phyloP scores from a whole-genome alignment of 2,329 filamentous ascomycete genomes.

The Parafenestella ontariensis region DNA sequence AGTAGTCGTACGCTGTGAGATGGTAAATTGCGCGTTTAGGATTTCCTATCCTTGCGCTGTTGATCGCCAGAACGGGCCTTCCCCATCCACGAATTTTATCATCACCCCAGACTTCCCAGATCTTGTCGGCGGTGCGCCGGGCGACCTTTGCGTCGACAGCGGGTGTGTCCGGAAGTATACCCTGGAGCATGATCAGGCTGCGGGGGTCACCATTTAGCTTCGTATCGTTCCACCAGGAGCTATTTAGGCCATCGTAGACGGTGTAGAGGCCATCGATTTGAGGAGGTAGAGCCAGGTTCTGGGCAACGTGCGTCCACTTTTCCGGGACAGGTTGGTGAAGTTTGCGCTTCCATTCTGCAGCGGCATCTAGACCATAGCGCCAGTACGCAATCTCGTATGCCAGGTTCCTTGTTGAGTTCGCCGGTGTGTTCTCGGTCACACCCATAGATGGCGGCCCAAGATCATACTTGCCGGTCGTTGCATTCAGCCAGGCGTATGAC shows the following conservation, averaged over 20 bases:
- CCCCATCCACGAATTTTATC: constrained; percentile 39
- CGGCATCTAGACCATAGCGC: constrained; percentile 64
- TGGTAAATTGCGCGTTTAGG: constrained; percentile 38
- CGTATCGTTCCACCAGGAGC: constrained; percentile 34
- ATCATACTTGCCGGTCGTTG: constrained; percentile 59
- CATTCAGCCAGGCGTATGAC: constrained; percentile 62
- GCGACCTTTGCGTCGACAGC: constrained; percentile 32
- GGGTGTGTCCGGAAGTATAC: constrained; percentile 33
- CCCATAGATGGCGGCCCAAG: constrained; percentile 59
- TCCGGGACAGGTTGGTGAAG: constrained; percentile 52
- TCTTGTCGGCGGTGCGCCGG: constrained; percentile 30
- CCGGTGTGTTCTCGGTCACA: constrained; percentile 64
- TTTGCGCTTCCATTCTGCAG: constrained; percentile 60
- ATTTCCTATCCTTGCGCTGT: constrained; percentile 35
- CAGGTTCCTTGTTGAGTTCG: constrained; percentile 63
- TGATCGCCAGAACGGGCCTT: constrained; percentile 39
- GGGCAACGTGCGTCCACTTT: constrained; percentile 58
- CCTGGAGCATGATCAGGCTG: constrained; percentile 37
- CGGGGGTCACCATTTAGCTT: constrained; percentile 34
- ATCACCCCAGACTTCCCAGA: constrained; percentile 41
- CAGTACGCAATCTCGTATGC: constrained; percentile 67
- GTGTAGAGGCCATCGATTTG: constrained; percentile 58
- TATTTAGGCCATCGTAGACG: constrained; percentile 59
- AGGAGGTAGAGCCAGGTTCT: constrained; percentile 62
- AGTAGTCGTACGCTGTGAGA: constrained; percentile 59